These are phyloP conservation scores for Pseudopyrenochaeta lycopersici DNA, from an alignment of 2,329 filamentous ascomycete genomes.

Conservation along the genomic window DNA sequence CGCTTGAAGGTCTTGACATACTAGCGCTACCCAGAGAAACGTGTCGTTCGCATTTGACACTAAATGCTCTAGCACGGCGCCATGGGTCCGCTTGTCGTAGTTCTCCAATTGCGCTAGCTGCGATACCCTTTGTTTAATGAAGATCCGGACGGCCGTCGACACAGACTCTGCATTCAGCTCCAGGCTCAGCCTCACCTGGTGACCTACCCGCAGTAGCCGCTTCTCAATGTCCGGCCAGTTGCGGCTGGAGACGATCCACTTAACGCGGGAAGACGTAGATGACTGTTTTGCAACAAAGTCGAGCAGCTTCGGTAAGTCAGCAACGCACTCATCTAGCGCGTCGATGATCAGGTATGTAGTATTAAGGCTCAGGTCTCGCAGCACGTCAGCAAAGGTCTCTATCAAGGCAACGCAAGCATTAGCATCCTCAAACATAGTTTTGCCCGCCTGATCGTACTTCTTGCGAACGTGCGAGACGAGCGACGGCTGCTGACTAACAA, in stretches of 20 bases:
- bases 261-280: too few species aligned
- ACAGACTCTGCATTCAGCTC: slow-evolving; percentile 49
- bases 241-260: too few species aligned
- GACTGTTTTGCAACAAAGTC: too few species aligned
- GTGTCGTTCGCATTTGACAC: too few species aligned
- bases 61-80: too few species aligned
- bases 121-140: slow-evolving; percentile 48
- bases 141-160: slow-evolving; percentile 46
- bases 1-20: slow-evolving; percentile 46
- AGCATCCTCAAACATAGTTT: too few species aligned
- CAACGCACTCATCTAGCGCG: too few species aligned
- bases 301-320: too few species aligned
- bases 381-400: slow-evolving; percentile 50
- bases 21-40: too few species aligned
- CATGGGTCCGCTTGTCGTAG: slow-evolving; percentile 49
- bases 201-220: slow-evolving; percentile 24
- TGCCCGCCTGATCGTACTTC: too few species aligned
- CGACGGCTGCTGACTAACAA: slow-evolving; percentile 46
- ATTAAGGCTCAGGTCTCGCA: slow-evolving; percentile 43
- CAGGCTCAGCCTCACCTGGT: slow-evolving; percentile 39
- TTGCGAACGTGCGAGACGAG: slow-evolving; percentile 27
- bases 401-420: slow-evolving; percentile 8
- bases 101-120: slow-evolving; percentile 36
- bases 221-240: slow-evolving; percentile 47
- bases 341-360: slow-evolving; percentile 12